Base-by-base conservation (phyloP, 148 eudicot genomes). In the Nepenthes mirabilis region DNA sequence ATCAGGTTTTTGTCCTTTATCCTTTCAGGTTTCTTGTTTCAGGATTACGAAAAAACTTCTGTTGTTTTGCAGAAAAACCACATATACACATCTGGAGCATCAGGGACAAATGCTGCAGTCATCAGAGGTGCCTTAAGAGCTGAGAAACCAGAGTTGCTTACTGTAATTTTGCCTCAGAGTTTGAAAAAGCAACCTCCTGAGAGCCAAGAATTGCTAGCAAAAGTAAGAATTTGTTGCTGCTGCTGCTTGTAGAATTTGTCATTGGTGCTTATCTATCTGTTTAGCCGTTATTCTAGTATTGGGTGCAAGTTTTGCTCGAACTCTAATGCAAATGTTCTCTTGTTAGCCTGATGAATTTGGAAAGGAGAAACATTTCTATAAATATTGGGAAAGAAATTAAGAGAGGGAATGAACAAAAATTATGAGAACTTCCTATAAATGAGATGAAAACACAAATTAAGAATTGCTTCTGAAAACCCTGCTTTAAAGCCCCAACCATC, bases 41-140 rank as follows among this genome's bases (percentile, higher is more conserved):
- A 6, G 13, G 47, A 13, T 63, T 40, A 40, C 14, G 37, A 62
- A 12, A 62, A 32, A 9, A 34, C 13, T 60, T 23, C 23, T 45
- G 40, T 62, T 56, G 43, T 4, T 61, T 48, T 68, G 56, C 80
- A 93, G 99, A 93, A 93, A 79, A 93, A 93, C 62, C 99, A 93
- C 71, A 93, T 93, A 50, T 93, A 82, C 74, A 86, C 97, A 35
- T 89, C 97, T 55, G 97, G 97, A 64, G 95, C 99, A 68, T 82
- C 99, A 37, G 99, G 99, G 51, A 93, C 99, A 63, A 93, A 93
- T 76, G 85, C 99, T 67, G 99, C 99, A 68, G 99, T 93, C 35
- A 93, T 93, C 11, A 82, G 99, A 81, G 99, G 99, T 72, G 99
- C 99, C 59, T 75, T 93, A 69, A 83, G 99, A 76, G 99, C 99